phyloP scores from a whole-genome alignment of 2,329 filamentous ascomycete species.

The Claviceps arundinis region DNA sequence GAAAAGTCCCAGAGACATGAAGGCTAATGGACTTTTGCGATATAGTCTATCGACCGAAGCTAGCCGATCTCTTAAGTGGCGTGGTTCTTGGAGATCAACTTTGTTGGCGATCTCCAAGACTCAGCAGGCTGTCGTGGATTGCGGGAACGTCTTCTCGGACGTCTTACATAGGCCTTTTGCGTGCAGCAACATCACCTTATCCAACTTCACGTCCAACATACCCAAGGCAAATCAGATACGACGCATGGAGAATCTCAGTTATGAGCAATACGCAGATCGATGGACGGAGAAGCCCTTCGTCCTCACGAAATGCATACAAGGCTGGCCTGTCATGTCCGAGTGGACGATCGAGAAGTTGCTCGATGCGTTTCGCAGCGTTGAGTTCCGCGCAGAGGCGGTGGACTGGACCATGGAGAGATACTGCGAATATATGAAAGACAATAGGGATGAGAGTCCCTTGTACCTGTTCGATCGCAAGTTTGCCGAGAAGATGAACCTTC shows the following conservation, averaged over 20 bases:
- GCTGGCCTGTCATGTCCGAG: constrained; percentile 63
- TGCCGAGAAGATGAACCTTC: constrained; percentile 69
- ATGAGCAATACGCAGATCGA: constrained; percentile 56
- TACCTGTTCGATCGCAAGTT: constrained; percentile 88
- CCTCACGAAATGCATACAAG: constrained; percentile 64
- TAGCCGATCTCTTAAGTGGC: constrained; percentile 42
- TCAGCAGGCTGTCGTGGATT: constrained; percentile 49
- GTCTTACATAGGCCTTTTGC: constrained; percentile 80
- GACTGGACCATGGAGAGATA: constrained; percentile 84
- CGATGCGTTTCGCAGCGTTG: constrained; percentile 47
- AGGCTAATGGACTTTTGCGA: background rate
- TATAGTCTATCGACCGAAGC: constrained; percentile 17
- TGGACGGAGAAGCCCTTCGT: constrained; percentile 82
- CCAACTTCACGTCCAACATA: constrained; percentile 56
- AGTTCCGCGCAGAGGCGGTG: constrained; percentile 83
- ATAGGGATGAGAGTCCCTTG: constrained; percentile 72
- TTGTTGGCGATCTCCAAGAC: constrained; percentile 44
- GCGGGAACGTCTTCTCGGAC: constrained; percentile 76
- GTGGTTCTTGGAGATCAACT: constrained; percentile 73
- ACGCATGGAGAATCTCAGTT: constrained; percentile 53
- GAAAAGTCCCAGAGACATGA: background rate
- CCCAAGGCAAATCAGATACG: constrained; percentile 60
- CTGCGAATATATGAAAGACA: constrained; percentile 66
- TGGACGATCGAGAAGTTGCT: constrained; percentile 64
- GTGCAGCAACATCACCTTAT: constrained; percentile 63